Percentiles rank a stretch among this genome's conserved stretches.
phyloP scores from a whole-genome alignment of 2,329 filamentous ascomycete genomes.

The Drechslerella stenobrocha region DNA sequence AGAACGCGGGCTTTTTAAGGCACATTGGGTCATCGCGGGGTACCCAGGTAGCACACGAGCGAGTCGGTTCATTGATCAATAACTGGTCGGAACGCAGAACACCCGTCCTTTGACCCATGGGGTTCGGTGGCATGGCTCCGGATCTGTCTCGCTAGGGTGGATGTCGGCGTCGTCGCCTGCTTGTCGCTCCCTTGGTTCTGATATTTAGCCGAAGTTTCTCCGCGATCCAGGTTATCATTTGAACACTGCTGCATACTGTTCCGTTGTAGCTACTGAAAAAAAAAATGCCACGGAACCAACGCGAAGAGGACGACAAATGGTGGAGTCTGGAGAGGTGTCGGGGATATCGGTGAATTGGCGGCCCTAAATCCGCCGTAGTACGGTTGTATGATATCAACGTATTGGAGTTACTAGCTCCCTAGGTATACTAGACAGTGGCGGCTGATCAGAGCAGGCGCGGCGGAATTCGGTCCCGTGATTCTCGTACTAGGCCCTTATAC shows the following conservation, averaged over 20 bases:
- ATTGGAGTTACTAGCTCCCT: too few species aligned
- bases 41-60: slow-evolving; percentile 6
- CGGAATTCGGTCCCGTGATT: too few species aligned
- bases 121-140: slow-evolving; percentile 21
- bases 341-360: too few species aligned
- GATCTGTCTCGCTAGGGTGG: slow-evolving; percentile 6
- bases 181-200: not conserved
- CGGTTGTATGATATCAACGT: too few species aligned
- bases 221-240: slow-evolving; percentile 1
- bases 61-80: not conserved
- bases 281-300: slow-evolving; percentile 41
- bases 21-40: slow-evolving; percentile 38
- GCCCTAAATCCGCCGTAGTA: too few species aligned
- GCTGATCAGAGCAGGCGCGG: too few species aligned
- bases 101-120: slow-evolving; percentile 17
- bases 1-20: too few species aligned
- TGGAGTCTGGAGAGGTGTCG: too few species aligned
- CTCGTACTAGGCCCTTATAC: too few species aligned
- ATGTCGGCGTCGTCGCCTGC: not conserved
- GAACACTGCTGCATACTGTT: not conserved
- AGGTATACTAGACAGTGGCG: too few species aligned
- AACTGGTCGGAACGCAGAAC: slow-evolving; percentile 20
- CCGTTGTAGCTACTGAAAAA: not conserved
- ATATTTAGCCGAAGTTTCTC: slow-evolving; percentile 46
- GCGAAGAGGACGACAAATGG: not conserved